Conservation (phyloP, 805 yeast genomes). For the Monosporozyma solicola region DNA sequence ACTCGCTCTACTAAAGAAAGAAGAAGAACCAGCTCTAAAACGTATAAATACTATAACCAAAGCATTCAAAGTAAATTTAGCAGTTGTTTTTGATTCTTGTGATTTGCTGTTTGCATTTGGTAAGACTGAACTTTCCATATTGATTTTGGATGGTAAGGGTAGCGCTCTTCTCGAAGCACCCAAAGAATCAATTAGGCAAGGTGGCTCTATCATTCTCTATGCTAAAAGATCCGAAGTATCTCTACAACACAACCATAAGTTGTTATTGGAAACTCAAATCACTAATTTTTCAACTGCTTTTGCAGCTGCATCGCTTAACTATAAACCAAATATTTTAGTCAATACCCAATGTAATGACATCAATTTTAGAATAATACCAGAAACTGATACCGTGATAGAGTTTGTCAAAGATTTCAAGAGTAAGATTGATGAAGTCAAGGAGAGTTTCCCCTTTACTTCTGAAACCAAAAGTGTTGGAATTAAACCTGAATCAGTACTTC, state of each 20-base stretch:
- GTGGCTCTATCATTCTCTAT: constrained; percentile 17
- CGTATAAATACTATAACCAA: constrained; percentile 1
- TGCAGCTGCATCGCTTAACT: constrained; percentile 14
- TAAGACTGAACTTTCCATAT: constrained; percentile 10
- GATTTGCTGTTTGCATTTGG: constrained; percentile 15
- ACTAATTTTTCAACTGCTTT: constrained; percentile 13
- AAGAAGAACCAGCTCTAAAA: constrained; percentile 1
- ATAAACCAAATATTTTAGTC: constrained; percentile 10
- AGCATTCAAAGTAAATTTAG: constrained; percentile 13
- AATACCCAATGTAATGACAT: constrained; percentile 15
- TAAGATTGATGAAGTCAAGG: constrained; percentile 1
- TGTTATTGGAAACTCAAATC: constrained; percentile 15
- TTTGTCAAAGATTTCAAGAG: constrained; percentile 9
- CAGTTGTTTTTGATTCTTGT: constrained; percentile 14
- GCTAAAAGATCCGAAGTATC: constrained; percentile 15
- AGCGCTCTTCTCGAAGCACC: constrained; percentile 10
- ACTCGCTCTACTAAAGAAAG: constrained; percentile 2
- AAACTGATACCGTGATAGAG: constrained; percentile 11
- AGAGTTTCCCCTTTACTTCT: neutral
- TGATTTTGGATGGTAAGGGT: constrained; percentile 12
- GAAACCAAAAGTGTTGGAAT: neutral
- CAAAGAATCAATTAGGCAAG: constrained; percentile 15
- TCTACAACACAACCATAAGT: constrained; percentile 11
- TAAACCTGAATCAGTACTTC: neutral
- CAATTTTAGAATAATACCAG: constrained; percentile 17